Conservation (phyloP, 2,329 filamentous ascomycete genomes). For the Beauveria medogensis region DNA sequence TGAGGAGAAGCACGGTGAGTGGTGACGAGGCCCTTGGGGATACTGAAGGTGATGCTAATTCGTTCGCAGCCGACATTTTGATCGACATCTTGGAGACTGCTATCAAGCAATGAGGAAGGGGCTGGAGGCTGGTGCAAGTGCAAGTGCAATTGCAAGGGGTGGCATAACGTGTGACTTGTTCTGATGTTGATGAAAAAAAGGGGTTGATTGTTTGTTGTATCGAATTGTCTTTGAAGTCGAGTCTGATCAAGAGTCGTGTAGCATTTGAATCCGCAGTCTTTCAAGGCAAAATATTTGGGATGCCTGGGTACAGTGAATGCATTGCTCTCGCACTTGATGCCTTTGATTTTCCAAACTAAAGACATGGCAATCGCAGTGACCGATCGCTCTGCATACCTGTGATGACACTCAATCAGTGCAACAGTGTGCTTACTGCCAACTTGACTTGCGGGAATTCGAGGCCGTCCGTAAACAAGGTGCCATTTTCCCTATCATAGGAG, state of each 20-base stretch:
- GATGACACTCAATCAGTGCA: too few species aligned
- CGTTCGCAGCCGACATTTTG: conserved; percentile 11
- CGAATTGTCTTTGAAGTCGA: too few species aligned
- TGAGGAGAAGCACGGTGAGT: conserved; percentile 12
- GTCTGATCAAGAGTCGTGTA: too few species aligned
- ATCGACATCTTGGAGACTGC: conserved; percentile 7
- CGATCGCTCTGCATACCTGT: too few species aligned
- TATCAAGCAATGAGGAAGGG: background rate
- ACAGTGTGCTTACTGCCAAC: background rate
- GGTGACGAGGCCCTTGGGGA: background rate
- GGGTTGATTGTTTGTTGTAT: background rate
- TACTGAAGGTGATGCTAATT: background rate
- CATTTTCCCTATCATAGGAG: too few species aligned
- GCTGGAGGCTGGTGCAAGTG: background rate
- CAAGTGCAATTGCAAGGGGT: background rate
- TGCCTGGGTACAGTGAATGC: too few species aligned
- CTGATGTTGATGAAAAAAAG: background rate
- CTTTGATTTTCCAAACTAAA: too few species aligned
- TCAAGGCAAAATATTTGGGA: too few species aligned
- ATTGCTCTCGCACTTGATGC: too few species aligned
- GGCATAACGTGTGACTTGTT: background rate
- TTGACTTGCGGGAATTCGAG: background rate
- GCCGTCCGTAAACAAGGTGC: too few species aligned
- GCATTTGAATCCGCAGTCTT: too few species aligned
- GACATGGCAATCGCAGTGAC: too few species aligned